phyloP scores from a whole-genome alignment of 495 filamentous ascomycete genomes.

The Talaromyces liani region DNA sequence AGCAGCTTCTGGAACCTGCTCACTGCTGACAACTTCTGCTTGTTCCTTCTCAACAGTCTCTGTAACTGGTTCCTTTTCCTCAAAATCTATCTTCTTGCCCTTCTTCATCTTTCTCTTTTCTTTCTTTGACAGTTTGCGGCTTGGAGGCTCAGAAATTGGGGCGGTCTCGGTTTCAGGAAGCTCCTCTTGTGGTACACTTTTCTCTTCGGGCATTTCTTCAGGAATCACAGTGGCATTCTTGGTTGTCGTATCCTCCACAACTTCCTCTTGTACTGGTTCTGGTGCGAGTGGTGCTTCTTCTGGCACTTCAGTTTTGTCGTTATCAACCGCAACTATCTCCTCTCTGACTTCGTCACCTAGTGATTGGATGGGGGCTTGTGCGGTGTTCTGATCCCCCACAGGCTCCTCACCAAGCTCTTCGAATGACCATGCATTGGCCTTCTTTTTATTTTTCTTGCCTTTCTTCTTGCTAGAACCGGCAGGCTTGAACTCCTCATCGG shows the following conservation, averaged over 20 bases:
- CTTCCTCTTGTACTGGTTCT: background rate
- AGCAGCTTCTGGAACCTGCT: background rate
- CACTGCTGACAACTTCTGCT: background rate
- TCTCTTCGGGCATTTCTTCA: background rate
- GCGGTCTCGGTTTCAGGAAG: background rate
- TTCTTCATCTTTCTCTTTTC: slow-evolving; percentile 38
- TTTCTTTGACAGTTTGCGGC: slow-evolving; percentile 30
- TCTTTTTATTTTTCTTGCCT: slow-evolving; percentile 14
- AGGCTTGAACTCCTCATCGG: slow-evolving; percentile 1
- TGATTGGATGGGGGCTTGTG: slow-evolving; percentile 2
- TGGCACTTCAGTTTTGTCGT: slow-evolving; percentile 17
- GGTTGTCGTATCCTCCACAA: background rate
- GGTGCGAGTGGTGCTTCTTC: slow-evolving; percentile 5
- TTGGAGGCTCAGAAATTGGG: slow-evolving; percentile 3
- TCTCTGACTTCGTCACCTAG: slow-evolving; percentile 20
- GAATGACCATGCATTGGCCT: slow-evolving; percentile 14
- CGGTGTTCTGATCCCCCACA: slow-evolving; percentile 13
- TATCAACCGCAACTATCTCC: slow-evolving; percentile 15
- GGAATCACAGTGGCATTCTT: background rate
- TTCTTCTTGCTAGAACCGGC: slow-evolving; percentile 12
- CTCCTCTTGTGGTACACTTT: background rate
- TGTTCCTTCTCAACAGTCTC: background rate
- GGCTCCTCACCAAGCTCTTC: slow-evolving; percentile 13
- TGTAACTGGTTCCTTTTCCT: background rate
- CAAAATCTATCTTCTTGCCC: slow-evolving; percentile 5